Base-by-base conservation (phyloP, 2,329 filamentous ascomycete species). In the Fusarium fujikuroi region DNA sequence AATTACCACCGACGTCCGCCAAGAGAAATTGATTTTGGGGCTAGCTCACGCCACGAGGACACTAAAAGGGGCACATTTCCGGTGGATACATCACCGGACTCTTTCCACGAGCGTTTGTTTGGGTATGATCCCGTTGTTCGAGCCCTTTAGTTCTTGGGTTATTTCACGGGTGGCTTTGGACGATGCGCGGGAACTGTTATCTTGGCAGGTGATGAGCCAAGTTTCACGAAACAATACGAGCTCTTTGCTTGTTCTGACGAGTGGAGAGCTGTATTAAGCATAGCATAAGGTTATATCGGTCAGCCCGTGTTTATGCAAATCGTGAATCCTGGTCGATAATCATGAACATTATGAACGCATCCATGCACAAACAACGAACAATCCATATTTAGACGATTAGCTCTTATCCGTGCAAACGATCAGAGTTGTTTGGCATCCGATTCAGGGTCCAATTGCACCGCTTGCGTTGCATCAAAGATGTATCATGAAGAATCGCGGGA, bases 31-130 rank as follows among this genome's bases (percentile, higher is more conserved):
- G 59, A 49, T 67, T 77, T 47, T 46, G 43, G 34, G 53, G 53
- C 59, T 77, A 76, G 75, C 72, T 70, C 75, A 75, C 73, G 69
- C 75, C 74, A 77, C 63, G 28, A 58, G 50, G 57, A 47, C 67
- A 63, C 69, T 77, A 77, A 66, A 64, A 56, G 52, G 75, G 72
- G 65, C 44, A 46, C 53, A 44, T 58, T 43, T 58, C 62, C 60
- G 66, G 62, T 63, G 66, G 64, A 63, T 36, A 28, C 15, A 56
- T 40, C 25, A 39, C 54, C 47, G 36, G 39, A 43, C 69, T 63
- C 32, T 34, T 39, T 28, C 14, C 32, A 23, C 37, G 28, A 46
- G 19, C 23, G n/a, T 52, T 57, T 58, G 15, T 65, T 74, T 69
- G 40, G 71, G 58, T 30, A 50, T 64, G 53, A 72, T 44, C 34